These are phyloP conservation scores for Sordariomycetes sp. DNA, from an alignment of 2,329 filamentous ascomycete genomes.

Conservation along the genomic window DNA sequence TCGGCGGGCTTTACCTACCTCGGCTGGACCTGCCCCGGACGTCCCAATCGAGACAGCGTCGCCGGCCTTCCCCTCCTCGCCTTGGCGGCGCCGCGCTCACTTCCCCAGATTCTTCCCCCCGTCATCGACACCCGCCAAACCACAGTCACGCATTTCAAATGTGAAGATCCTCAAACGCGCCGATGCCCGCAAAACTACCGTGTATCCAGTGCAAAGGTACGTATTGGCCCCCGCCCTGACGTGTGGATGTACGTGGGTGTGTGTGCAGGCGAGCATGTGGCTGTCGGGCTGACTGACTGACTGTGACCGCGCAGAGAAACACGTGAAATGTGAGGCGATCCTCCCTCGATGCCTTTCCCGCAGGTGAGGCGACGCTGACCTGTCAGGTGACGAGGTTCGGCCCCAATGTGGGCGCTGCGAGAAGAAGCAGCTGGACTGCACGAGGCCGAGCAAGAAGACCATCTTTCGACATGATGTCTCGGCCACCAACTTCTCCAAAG, in stretches of 20 bases:
- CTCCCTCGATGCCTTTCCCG: not conserved
- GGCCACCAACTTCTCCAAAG: conserved; percentile 19
- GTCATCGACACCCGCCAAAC: no score
- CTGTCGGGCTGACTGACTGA: not conserved
- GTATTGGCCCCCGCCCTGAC: conserved; percentile 5
- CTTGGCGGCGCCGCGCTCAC: no score
- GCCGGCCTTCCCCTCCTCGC: no score
- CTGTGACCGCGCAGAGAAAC: conserved; percentile 9
- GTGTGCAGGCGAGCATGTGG: no score
- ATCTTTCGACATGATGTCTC: conserved; percentile 25
- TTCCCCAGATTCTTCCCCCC: no score
- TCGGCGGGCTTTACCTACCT: no score
- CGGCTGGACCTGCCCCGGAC: no score
- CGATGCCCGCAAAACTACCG: conserved; percentile 13
- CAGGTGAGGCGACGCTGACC: conserved; percentile 1
- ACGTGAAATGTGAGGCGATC: conserved; percentile 13
- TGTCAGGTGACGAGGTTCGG: conserved; percentile 26
- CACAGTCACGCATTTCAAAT: no score
- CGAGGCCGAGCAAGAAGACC: conserved; percentile 21
- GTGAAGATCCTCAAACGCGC: no score
- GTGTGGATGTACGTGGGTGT: not conserved
- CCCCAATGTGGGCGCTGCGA: conserved; percentile 25
- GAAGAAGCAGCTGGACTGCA: conserved; percentile 20
- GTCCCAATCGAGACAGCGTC: no score
- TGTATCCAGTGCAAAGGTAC: conserved; percentile 14